Percentiles rank a stretch among this genome's conserved stretches.
phyloP scores from a whole-genome alignment of 2,329 filamentous ascomycete species.

The Aspergillus vadensis region DNA sequence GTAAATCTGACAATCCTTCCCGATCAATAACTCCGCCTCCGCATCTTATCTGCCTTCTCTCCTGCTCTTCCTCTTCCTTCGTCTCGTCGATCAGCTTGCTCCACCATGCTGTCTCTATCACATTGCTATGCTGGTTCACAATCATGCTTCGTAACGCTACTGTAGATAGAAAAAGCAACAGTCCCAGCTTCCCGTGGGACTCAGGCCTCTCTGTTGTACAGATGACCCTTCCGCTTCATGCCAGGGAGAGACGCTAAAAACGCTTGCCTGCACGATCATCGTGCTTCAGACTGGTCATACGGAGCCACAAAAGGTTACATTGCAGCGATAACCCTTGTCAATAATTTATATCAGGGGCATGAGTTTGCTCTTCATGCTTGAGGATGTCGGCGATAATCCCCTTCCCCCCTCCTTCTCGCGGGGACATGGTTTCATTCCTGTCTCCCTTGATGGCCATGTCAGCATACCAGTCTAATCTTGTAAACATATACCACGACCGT shows the following conservation, averaged over 20 bases:
- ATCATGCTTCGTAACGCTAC: background rate
- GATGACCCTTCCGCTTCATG: background rate
- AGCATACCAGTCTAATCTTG: constrained; percentile 2
- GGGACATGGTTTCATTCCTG: background rate
- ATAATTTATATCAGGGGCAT: background rate
- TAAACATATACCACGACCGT: background rate
- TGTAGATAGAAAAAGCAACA: background rate
- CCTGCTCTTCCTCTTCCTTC: background rate
- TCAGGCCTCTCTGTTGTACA: background rate
- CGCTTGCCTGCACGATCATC: background rate
- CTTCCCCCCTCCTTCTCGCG: background rate
- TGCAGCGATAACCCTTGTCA: background rate
- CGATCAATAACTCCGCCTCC: constrained; percentile 1
- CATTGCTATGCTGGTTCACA: background rate
- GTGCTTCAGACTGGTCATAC: background rate
- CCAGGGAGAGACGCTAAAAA: background rate
- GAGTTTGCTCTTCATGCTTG: background rate
- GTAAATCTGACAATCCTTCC: background rate
- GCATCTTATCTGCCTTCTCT: background rate
- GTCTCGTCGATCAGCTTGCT: background rate
- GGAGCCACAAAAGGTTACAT: constrained; percentile 4
- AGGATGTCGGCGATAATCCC: background rate
- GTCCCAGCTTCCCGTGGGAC: background rate
- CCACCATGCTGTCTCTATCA: background rate
- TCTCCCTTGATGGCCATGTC: constrained; percentile 3